Evolutionary conservation across 805 yeast species (phyloP).

Genomic region (Yarrowia sp.): DNA sequence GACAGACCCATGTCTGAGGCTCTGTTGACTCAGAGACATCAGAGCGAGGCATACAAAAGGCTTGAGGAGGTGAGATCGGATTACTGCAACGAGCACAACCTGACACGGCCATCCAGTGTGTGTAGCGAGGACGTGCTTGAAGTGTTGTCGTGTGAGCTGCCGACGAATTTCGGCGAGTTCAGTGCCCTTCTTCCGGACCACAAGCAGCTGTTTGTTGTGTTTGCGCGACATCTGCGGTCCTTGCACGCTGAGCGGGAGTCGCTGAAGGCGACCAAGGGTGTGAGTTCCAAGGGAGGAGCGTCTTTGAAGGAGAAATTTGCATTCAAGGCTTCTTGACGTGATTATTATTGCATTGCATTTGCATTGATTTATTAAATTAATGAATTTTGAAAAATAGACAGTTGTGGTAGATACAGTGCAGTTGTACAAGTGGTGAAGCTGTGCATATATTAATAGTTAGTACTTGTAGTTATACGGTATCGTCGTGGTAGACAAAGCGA

Average conservation of each 20-base stretch:
- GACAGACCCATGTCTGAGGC: background rate
- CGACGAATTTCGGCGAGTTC: background rate
- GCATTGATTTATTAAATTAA: conserved; percentile 10
- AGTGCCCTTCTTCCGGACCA: background rate
- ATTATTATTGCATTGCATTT: background rate
- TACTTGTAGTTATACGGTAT: conserved; percentile 40
- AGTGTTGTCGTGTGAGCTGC: background rate
- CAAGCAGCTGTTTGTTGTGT: background rate
- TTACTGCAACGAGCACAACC: background rate
- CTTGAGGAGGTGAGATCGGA: conserved; percentile 6
- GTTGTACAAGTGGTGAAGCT: background rate
- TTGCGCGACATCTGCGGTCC: background rate
- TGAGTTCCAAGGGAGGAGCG: background rate
- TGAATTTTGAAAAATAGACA: background rate
- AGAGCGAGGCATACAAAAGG: background rate
- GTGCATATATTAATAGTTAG: background rate
- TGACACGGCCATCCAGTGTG: background rate
- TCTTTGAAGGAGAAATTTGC: conserved; percentile 1
- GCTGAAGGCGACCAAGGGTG: background rate
- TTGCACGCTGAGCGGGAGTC: background rate
- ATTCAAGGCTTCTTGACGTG: background rate
- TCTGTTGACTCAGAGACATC: background rate
- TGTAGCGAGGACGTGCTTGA: conserved; percentile 12
- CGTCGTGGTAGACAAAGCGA: conserved; percentile 60
- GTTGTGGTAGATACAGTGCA: too few relatives aligned